phyloP scores from a whole-genome alignment of 495 filamentous ascomycete genomes.

The Aspergillus carlsbadensis region DNA sequence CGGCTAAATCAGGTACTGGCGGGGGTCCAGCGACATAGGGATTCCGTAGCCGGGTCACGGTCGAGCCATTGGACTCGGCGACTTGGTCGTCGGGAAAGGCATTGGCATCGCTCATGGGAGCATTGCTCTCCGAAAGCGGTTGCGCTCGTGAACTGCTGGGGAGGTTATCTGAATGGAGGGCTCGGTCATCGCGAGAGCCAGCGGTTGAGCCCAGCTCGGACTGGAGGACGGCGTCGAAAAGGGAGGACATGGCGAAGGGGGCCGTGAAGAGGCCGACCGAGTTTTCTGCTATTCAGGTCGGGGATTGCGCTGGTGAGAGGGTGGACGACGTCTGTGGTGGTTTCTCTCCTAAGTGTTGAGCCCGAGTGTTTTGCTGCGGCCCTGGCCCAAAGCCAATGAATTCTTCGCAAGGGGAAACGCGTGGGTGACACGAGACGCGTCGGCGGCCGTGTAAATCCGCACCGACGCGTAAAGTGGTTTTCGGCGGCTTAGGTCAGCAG shows the following conservation, averaged over 20 bases:
- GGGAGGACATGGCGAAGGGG: constrained; percentile 47
- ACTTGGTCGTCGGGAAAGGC: constrained; percentile 61
- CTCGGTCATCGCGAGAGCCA: constrained; percentile 30
- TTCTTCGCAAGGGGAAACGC: constrained; percentile 20
- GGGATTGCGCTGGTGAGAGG: not conserved
- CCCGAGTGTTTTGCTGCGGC: not conserved
- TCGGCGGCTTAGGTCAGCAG: constrained; percentile 10
- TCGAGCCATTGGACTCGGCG: constrained; percentile 52
- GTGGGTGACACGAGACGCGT: constrained; percentile 38
- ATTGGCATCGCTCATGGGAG: constrained; percentile 53
- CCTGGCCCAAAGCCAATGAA: not conserved
- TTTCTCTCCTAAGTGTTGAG: no score
- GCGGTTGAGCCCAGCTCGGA: constrained; percentile 48
- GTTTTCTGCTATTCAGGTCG: not conserved
- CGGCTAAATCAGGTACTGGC: constrained; percentile 82
- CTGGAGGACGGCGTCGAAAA: constrained; percentile 51
- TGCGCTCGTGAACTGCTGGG: constrained; percentile 47
- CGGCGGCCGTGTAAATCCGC: constrained; percentile 14
- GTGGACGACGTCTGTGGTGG: not conserved
- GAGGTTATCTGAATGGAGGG: constrained; percentile 40
- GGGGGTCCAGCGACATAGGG: constrained; percentile 67
- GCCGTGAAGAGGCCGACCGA: constrained; percentile 26
- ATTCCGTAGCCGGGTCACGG: constrained; percentile 57
- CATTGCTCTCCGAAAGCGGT: constrained; percentile 52
- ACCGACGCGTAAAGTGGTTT: constrained; percentile 46